These are phyloP conservation scores for Eucalyptus tenuipes DNA, from an alignment of 345 rosid species.

Conservation along the genomic window DNA sequence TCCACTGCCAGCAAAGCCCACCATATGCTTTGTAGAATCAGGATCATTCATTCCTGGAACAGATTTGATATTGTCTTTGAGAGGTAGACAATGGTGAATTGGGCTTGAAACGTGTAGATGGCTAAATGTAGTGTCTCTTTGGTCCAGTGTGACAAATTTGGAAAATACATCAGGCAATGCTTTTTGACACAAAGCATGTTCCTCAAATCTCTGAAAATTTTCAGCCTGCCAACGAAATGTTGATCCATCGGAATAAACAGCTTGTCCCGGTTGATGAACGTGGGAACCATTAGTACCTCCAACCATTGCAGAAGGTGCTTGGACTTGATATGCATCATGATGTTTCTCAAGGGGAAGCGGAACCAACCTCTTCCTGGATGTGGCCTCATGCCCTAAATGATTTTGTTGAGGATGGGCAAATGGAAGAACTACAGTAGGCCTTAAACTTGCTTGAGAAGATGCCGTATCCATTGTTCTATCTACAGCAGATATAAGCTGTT, in stretches of 20 bases:
- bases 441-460: slow-evolving; percentile 20
- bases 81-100: slow-evolving; percentile 28
- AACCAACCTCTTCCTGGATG: slow-evolving; percentile 22
- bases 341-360: slow-evolving; percentile 36
- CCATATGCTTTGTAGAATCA: slow-evolving; percentile 4
- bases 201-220: slow-evolving; percentile 26
- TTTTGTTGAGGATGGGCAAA: slow-evolving; percentile 25
- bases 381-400: slow-evolving; percentile 20
- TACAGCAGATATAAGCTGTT: slow-evolving; percentile 25
- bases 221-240: slow-evolving; percentile 16
- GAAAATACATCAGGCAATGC: slow-evolving; percentile 60
- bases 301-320: slow-evolving; percentile 10
- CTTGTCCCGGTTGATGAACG: slow-evolving; percentile 20
- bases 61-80: slow-evolving; percentile 15
- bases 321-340: slow-evolving; percentile 26
- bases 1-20: slow-evolving; percentile 9
- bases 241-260: slow-evolving; percentile 27
- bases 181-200: slow-evolving; percentile 40
- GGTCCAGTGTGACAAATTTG: slow-evolving; percentile 28
- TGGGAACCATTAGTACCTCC: slow-evolving; percentile 42
- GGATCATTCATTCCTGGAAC: slow-evolving; percentile 2
- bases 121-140: slow-evolving; percentile 9
- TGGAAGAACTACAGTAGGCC: slow-evolving; percentile 32
- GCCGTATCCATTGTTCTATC: slow-evolving; percentile 27
- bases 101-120: slow-evolving; percentile 7